A percentile compares a stretch with the other conserved stretches of the same genome.
These are phyloP conservation scores for Talaromyces sp. DNA, from an alignment of 2,329 filamentous ascomycete species.

Conservation along the genomic window DNA sequence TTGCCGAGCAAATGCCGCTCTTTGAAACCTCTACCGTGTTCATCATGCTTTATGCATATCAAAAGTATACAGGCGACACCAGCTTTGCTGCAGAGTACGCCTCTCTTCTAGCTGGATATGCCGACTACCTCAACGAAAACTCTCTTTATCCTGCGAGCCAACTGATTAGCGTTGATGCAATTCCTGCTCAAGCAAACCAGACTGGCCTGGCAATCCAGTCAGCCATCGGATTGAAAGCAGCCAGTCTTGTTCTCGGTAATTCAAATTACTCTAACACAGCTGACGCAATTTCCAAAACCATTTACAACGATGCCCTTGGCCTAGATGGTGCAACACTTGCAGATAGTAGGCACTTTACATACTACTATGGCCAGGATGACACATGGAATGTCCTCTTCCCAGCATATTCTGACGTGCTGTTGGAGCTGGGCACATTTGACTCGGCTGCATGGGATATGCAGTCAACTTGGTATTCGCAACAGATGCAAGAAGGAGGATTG, in stretches of 20 bases:
- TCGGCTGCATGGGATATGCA: constrained; percentile 24
- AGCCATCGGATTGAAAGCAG: not conserved
- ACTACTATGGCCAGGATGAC: not conserved
- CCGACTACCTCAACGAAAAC: not conserved
- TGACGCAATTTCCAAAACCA: not conserved
- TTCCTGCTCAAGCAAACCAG: not conserved
- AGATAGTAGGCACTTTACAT: not conserved
- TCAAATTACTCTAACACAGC: not conserved
- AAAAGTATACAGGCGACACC: constrained; percentile 37
- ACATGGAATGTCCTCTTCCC: not conserved
- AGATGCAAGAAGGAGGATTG: not conserved
- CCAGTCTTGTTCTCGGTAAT: not conserved
- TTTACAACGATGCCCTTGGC: not conserved
- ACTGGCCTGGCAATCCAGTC: not conserved
- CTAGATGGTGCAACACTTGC: not conserved
- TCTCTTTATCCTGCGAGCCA: not conserved
- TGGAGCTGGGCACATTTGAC: constrained; percentile 42
- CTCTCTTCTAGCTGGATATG: not conserved
- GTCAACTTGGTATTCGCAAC: not conserved
- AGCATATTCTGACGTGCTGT: constrained; percentile 22
- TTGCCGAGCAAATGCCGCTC: constrained; percentile 42
- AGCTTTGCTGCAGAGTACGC: not conserved
- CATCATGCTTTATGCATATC: constrained; percentile 38
- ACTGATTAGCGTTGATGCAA: not conserved
- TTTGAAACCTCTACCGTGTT: constrained; percentile 43